Evolutionary conservation across 345 rosid species (phyloP).

Genomic region (Durio zibethinus): DNA sequence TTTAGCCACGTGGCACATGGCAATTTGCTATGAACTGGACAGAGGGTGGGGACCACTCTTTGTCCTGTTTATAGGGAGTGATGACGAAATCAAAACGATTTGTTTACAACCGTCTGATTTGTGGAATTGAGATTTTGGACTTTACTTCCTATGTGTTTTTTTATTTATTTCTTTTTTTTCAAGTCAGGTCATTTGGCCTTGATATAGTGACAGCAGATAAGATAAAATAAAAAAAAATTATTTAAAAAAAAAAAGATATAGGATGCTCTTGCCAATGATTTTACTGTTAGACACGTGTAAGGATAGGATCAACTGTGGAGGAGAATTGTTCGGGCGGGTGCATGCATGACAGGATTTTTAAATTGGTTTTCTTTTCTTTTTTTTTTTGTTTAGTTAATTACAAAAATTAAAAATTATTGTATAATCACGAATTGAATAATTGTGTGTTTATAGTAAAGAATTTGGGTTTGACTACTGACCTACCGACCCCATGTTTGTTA

Average conservation of each 20-base stretch:
- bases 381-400: too few species aligned
- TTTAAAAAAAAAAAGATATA: background rate
- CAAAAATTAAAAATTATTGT: too few species aligned
- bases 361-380: background rate
- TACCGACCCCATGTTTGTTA: too few species aligned
- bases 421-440: too few species aligned
- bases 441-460: too few species aligned
- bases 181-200: background rate
- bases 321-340: background rate
- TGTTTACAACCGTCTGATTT: conserved; percentile 36
- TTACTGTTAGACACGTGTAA: background rate
- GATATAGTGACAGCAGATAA: background rate
- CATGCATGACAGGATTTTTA: background rate
- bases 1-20: conserved; percentile 20
- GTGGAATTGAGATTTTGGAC: background rate
- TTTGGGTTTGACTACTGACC: too few species aligned
- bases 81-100: background rate
- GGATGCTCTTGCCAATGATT: background rate
- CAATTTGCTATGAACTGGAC: conserved; percentile 14
- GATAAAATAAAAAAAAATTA: background rate
- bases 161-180: background rate
- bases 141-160: background rate
- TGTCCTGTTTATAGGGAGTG: background rate
- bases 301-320: background rate
- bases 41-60: background rate